Evolutionary conservation across 2,329 filamentous ascomycete species (phyloP), one percentile per base, ranked within the genome.

Genomic region (Fusarium dimerum): DNA sequence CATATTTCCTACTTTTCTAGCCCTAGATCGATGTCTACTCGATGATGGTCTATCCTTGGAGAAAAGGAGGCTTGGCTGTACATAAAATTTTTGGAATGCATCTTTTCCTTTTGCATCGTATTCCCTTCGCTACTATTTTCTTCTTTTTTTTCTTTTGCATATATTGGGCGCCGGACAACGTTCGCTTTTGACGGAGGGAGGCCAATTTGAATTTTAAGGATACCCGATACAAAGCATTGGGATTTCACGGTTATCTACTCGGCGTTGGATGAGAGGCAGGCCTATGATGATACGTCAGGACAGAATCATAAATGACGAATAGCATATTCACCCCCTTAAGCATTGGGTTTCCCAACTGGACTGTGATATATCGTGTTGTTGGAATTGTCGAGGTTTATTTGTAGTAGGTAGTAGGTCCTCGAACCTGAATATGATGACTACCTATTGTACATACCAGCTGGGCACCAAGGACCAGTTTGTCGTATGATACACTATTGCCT

Each of bases 151-250:
- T 55, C 40, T 52, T 43, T 57, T 58, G 62, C 57, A 64, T 61
- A 55, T 52, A 59, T 61, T 48, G 60, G 56, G 32, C 32, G 32
- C 59, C 54, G 63, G 62, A 58, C 52, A 61, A 62, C 58, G 63
- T 59, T 63, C 55, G 61, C 55, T 62, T 48, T 48, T 47, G 48
- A 47, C 34, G 49, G 57, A 47, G 42, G 49, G 53, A 49, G 61
- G 52, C 58, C 45, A 57, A 46, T 54, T 62, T 60, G 54, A 52
- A 56, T 59, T 26, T 60, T 60, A 56, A 59, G 66, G 64, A 72
- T 71, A 70, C 67, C 66, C 68, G 60, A 63, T 62, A 59, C 56
- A 65, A 58, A 55, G 64, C 61, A 67, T 62, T 61, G 60, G 61
- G 57, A 65, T 52, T 51, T 48, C 47, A 55, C 59, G 57, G 50